These are phyloP conservation scores for Secale cereale DNA, from an alignment of 176 grass and related monocot species.

Conservation along the genomic window DNA sequence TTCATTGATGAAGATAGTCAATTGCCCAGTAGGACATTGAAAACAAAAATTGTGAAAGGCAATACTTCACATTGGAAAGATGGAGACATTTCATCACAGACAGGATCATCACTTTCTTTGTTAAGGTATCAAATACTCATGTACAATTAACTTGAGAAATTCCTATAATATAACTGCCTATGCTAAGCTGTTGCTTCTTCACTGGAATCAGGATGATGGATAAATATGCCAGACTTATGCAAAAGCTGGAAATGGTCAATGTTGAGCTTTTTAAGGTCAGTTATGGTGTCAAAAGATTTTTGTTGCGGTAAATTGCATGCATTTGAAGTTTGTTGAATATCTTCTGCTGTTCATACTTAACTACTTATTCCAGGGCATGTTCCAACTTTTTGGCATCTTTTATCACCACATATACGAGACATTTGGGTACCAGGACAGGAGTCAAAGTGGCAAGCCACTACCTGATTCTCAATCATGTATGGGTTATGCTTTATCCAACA, in stretches of 20 bases:
- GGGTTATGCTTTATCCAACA: constrained; percentile 25
- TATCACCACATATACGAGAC: constrained; percentile 86
- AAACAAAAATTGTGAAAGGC: constrained; percentile 59
- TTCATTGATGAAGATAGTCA: constrained; percentile 99
- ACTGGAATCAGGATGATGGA: constrained; percentile 91
- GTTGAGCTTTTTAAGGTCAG: constrained; percentile 95
- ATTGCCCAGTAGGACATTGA: constrained; percentile 83
- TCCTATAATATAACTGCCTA: constrained; percentile 11
- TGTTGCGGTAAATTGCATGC: not conserved
- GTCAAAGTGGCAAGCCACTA: constrained; percentile 61
- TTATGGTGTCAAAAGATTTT: constrained; percentile 14
- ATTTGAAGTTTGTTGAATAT: constrained; percentile 3
- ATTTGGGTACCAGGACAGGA: constrained; percentile 71
- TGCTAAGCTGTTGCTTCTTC: constrained; percentile 17
- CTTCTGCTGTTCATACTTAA: constrained; percentile 28
- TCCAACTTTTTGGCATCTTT: constrained; percentile 95
- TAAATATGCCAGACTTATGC: constrained; percentile 98
- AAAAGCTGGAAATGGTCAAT: constrained; percentile 94
- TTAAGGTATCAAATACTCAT: constrained; percentile 69
- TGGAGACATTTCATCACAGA: constrained; percentile 90
- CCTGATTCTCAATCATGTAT: constrained; percentile 65
- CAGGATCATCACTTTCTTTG: constrained; percentile 90
- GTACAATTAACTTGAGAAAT: constrained; percentile 10
- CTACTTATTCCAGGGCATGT: constrained; percentile 67
- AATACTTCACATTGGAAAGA: constrained; percentile 65